Evolutionary conservation across 345 rosid species (phyloP), one percentile per base, ranked within the genome.

Genomic region (Salix viminalis): DNA sequence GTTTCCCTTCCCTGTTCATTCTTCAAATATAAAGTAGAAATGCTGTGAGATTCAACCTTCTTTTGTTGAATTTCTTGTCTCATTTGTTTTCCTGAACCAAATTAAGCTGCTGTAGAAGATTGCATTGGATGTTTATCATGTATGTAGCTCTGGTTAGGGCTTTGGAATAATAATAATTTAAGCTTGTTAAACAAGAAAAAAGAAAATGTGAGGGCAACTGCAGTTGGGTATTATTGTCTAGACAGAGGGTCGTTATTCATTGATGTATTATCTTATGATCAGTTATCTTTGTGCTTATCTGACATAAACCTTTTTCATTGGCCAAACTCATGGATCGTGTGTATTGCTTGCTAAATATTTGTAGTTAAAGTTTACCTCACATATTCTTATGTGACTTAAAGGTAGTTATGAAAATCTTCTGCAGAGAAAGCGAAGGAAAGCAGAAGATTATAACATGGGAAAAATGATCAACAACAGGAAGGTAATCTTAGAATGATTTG

Each of bases 391-490:
- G 34, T 32, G 54, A 24, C 21, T 56, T 4, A 48, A 68, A 61
- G 70, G 28, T 26, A 64, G 69, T 76, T 39, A 46, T 83, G 54
- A 66, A 46, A 78, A 72, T 71, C 41, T 84, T 82, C 75, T 44
- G 46, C 88, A 93, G 99, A 89, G 94, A 85, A 96, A 96, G 82
- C 86, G 97, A 81, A 89, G 97, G 83, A 94, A 92, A 88, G 79
- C 89, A 68, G 95, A 92, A 66, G 97, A 94, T 56, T 77, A 83
- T 58, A 80, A 73, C 44, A n/a, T 73, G 65, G 97, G 91, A 30
- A 93, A 83, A 86, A 92, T 89, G 83, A 69, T 78, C 73, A 84
- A 75, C 86, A 80, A 69, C 73, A 86, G 87, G 84, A 92, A 91
- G 99, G 99, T 93, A 86, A 67, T 83, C 24, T 12, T 21, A 52